A percentile compares a stretch with the other conserved stretches of the same genome.
These are phyloP conservation scores for Cicer cuneatum DNA, from an alignment of 306 rosid genomes.

Conservation along the genomic window DNA sequence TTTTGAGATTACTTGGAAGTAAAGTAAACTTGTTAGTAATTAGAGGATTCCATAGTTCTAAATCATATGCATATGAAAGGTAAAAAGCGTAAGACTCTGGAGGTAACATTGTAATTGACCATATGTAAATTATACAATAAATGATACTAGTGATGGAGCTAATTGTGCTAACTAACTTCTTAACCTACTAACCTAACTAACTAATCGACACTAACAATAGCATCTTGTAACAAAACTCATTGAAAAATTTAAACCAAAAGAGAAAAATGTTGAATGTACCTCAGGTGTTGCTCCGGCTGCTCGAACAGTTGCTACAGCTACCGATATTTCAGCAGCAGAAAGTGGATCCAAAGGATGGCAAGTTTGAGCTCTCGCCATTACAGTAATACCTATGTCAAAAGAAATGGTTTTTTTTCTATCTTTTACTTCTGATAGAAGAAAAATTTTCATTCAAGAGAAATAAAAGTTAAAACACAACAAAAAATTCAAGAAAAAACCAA, in stretches of 20 bases:
- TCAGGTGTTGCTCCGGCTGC: slow-evolving; percentile 87
- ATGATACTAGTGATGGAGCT: no score
- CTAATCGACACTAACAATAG: no score
- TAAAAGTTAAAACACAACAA: slow-evolving; percentile 20
- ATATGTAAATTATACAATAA: no score
- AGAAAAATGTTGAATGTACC: slow-evolving; percentile 50
- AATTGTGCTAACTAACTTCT: no score
- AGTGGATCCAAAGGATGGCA: slow-evolving; percentile 84
- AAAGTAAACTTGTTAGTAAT: no score
- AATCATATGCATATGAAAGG: no score
- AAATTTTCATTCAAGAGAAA: slow-evolving; percentile 21
- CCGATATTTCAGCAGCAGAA: slow-evolving; percentile 84
- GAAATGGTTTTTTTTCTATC: slow-evolving; percentile 27
- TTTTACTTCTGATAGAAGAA: slow-evolving; percentile 35
- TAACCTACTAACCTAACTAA: no score
- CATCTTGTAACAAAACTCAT: neutral
- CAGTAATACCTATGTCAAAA: slow-evolving; percentile 57
- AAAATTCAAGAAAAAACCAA: neutral
- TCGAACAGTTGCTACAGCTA: slow-evolving; percentile 81
- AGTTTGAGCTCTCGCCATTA: slow-evolving; percentile 74
- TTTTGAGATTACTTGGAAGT: no score
- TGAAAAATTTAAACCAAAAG: slow-evolving; percentile 7
- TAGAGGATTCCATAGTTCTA: no score
- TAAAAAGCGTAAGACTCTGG: no score
- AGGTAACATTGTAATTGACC: no score